Evolutionary conservation across 225 moss, liverwort and hornwort species (phyloP), one percentile per base, ranked within the genome.

Genomic region (Straminergon stramineum): DNA sequence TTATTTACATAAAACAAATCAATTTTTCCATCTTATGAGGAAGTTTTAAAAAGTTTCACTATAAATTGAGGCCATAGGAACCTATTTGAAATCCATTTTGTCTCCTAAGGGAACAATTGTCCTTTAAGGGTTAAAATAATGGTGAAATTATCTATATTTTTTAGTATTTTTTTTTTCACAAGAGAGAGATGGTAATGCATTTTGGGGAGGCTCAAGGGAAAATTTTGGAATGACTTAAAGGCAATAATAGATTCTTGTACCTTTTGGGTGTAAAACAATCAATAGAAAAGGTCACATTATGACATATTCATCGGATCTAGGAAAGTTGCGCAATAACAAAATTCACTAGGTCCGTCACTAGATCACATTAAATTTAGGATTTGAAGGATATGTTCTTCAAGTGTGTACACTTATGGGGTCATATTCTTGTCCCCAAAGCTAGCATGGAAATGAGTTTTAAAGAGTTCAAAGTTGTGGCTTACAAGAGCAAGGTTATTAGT

Each of bases 401-500:
- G 1, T 39, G 0, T 41, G 5, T 6, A 28, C 39, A 43, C 6
- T 73, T 24, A 23, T 8, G 0, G 15, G 39, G 6, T 20, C 0
- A 5, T 32, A 32, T 13, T 76, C 3, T 51, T 51, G 8, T 76
- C 8, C 3, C 4, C 5, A 51, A 51, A 13, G 32, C 21, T 24
- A 32, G 4, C 4, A 18, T 31, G 0, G 27, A 74, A 7, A 45
- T 27, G 43, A 27, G 9, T 73, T 30, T 69, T 22, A 22, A 69
- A 13, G 22, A 70, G 2, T n/a, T n/a, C 1, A 3, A 68, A 37
- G 5, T 76, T 21, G 51, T 76, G 21, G 5, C 32, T 4, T 3
- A 0, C 3, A 52, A 45, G 4, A 52, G 4, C 8, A 76, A 76
- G 52, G 48, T 31, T 45, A 17, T 28, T 4, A 10, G 2, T 43